These are phyloP conservation scores for Usnea hakonensis DNA, from an alignment of 495 filamentous ascomycete genomes.

Conservation along the genomic window DNA sequence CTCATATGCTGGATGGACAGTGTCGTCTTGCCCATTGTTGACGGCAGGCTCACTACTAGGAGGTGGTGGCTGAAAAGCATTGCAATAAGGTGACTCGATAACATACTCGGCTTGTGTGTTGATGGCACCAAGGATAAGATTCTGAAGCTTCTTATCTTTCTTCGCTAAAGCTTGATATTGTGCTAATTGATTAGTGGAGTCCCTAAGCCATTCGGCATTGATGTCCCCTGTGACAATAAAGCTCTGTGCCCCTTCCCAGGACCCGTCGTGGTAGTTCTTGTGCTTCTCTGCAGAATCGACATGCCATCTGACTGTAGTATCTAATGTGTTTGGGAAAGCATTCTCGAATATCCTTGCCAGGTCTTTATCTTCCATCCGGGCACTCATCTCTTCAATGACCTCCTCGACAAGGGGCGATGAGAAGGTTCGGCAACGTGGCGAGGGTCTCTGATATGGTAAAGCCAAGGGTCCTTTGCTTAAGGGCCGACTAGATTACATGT, in stretches of 20 bases:
- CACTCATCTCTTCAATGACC: constrained; percentile 74
- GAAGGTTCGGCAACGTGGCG: constrained; percentile 78
- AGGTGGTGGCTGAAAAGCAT: constrained; percentile 92
- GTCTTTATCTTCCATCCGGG: constrained; percentile 75
- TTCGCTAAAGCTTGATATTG: constrained; percentile 82
- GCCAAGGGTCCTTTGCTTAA: constrained; percentile 69
- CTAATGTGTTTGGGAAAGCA: constrained; percentile 91
- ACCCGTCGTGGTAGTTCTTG: constrained; percentile 33
- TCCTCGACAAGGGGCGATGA: constrained; percentile 75
- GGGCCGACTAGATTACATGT: constrained; percentile 47
- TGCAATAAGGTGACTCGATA: constrained; percentile 92
- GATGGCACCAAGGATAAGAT: constrained; percentile 85
- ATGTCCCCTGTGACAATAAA: constrained; percentile 99
- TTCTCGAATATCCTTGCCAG: constrained; percentile 93
- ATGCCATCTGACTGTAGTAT: constrained; percentile 84
- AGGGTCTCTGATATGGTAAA: constrained; percentile 86
- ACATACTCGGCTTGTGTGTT: constrained; percentile 95
- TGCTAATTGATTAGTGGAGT: constrained; percentile 90
- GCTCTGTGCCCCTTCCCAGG: constrained; percentile 76
- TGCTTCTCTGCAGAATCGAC: constrained; percentile 42
- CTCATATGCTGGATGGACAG: constrained; percentile 80
- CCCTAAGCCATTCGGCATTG: constrained; percentile 93
- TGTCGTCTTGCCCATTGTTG: constrained; percentile 69
- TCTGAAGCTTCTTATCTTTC: constrained; percentile 65
- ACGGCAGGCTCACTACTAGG: constrained; percentile 63